A percentile compares a stretch with the other conserved stretches of the same genome.
Evolutionary conservation across 148 eudicot genomes (phyloP).

Genomic region (Mesembryanthemum crystallinum): DNA sequence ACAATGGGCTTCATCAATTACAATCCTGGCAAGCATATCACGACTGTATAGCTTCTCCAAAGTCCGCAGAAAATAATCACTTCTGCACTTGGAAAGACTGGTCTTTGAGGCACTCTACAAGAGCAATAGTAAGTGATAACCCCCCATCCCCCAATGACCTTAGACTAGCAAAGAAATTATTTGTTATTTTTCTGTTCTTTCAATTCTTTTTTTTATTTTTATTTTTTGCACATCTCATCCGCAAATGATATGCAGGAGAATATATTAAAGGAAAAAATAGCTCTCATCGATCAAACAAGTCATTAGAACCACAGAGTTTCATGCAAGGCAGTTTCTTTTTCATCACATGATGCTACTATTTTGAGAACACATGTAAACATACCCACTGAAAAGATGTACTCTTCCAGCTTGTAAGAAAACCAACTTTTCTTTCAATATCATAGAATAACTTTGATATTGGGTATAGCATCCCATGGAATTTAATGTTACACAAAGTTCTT

Average conservation of each 20-base stretch:
- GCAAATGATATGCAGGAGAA: slow-evolving; percentile 6
- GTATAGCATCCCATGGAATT: background rate
- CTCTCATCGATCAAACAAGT: background rate
- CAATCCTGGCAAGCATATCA: slow-evolving; percentile 74
- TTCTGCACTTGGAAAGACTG: slow-evolving; percentile 51
- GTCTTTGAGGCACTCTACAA: slow-evolving; percentile 15
- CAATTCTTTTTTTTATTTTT: background rate
- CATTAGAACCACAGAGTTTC: background rate
- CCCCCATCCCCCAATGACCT: background rate
- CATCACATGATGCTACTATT: background rate
- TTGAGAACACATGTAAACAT: slow-evolving; percentile 6
- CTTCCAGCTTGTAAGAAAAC: background rate
- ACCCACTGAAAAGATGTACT: background rate
- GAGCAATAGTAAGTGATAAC: background rate
- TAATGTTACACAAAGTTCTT: background rate
- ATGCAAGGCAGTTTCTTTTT: background rate
- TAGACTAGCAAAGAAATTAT: background rate
- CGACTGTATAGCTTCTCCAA: slow-evolving; percentile 76
- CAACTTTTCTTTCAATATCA: background rate
- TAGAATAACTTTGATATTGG: too few species aligned
- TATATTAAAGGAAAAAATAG: background rate
- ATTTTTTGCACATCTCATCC: slow-evolving; percentile 4
- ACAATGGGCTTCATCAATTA: slow-evolving; percentile 99
- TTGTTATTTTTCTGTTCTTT: background rate
- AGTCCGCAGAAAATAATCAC: slow-evolving; percentile 76